Conservation (phyloP, 1,284 basidiomycete genomes). For the Heliocybe sulcata region DNA sequence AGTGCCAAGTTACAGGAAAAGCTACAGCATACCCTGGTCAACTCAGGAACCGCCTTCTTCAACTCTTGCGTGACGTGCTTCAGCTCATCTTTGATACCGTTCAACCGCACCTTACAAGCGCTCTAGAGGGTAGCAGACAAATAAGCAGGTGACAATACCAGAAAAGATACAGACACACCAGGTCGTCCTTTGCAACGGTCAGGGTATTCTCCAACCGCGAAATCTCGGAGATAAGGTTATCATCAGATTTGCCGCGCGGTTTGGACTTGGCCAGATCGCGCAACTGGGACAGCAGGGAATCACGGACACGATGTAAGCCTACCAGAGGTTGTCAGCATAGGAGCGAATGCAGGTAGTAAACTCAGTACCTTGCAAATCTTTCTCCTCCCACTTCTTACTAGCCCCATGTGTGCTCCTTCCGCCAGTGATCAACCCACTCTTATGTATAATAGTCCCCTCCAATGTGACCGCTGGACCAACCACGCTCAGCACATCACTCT, state of each 20-base stretch:
- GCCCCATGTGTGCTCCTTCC: slow-evolving; percentile 71
- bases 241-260: slow-evolving; percentile 78
- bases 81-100: slow-evolving; percentile 72
- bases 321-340: background rate
- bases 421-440: slow-evolving; percentile 96
- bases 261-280: slow-evolving; percentile 78
- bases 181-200: slow-evolving; percentile 73
- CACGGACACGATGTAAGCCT: slow-evolving; percentile 71
- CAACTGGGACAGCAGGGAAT: slow-evolving; percentile 74
- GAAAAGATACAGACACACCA: slow-evolving; percentile 39
- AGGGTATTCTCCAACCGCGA: slow-evolving; percentile 73
- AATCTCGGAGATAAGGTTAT: slow-evolving; percentile 72
- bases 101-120: slow-evolving; percentile 60
- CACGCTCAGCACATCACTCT: background rate
- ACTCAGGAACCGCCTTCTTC: slow-evolving; percentile 57
- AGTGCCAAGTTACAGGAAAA: background rate
- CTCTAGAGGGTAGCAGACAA: slow-evolving; percentile 27
- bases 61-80: slow-evolving; percentile 71
- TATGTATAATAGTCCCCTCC: slow-evolving; percentile 96
- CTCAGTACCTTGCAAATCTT: slow-evolving; percentile 73
- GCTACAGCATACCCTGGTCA: slow-evolving; percentile 45
- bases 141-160: background rate
- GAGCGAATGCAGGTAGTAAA: background rate
- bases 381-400: slow-evolving; percentile 88
- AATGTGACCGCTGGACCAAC: slow-evolving; percentile 90